Conservation (phyloP, 2,329 filamentous ascomycete genomes). For the Epichloe typhina region DNA sequence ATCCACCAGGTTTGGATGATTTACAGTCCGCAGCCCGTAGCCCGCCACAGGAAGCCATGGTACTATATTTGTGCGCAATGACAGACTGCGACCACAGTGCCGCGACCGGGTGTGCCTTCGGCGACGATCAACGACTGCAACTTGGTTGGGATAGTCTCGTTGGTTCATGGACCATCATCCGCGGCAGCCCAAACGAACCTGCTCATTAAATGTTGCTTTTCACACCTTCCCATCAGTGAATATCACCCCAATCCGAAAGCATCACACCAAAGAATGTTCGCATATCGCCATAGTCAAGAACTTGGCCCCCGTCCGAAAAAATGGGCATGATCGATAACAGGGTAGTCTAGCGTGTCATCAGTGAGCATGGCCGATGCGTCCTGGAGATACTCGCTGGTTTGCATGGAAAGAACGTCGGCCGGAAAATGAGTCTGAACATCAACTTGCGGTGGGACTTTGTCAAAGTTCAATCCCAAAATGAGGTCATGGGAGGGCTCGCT, state of each 20-base stretch:
- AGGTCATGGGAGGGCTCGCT: neutral
- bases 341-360: neutral
- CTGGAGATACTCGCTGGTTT: neutral
- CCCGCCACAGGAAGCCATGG: too few relatives aligned
- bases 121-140: too few relatives aligned
- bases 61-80: too few relatives aligned
- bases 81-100: too few relatives aligned
- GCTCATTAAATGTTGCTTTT: too few relatives aligned
- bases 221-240: neutral
- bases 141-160: too few relatives aligned
- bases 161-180: too few relatives aligned
- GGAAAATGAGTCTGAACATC: neutral
- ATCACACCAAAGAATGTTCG: conserved; percentile 1
- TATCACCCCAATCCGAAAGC: conserved; percentile 1
- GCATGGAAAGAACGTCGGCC: neutral
- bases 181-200: too few relatives aligned
- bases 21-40: too few relatives aligned
- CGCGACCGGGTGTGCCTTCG: too few relatives aligned
- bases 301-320: neutral
- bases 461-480: neutral
- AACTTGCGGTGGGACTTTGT: neutral
- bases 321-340: neutral
- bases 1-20: too few relatives aligned
- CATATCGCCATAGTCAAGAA: conserved; percentile 3
- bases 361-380: neutral